Evolutionary conservation across 345 rosid species (phyloP), one percentile per base, ranked within the genome.

Genomic region (Lenwebbia sp.): DNA sequence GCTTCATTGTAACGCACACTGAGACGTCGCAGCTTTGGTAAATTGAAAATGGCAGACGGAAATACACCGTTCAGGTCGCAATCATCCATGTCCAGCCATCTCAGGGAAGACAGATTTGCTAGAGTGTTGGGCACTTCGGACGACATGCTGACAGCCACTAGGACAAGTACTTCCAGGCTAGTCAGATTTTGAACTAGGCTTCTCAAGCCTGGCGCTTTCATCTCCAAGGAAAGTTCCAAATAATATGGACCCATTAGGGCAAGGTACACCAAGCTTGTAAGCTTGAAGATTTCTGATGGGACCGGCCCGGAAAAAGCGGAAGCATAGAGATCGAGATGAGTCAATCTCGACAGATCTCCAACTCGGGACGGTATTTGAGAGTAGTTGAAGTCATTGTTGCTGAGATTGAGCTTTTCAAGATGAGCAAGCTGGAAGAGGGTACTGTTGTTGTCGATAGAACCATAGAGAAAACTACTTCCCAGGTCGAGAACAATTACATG

Each of bases 271-370:
- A 86, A 74, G 22, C 84, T 86, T 30, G 85, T 76, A 33, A 91
- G 55, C 15, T 30, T 83, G 19, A 87, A 83, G 37, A 89, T 84
- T 53, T 88, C 78, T 37, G 11, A 22, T 26, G 90, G 89, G 49
- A 90, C 47, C 28, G 2, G 75, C 13, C 91, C 89, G 23, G 88
- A 54, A n/a, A n/a, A n/a, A n/a, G n/a, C n/a, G n/a, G n/a, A n/a
- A 17, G 0, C 1, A 13, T 88, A 85, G 76, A 91, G 89, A 23
- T 83, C 85, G 5, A 91, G 86, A n/a, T 88, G 60, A 2, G 83
- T 85, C 54, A 89, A 74, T 5, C 19, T 82, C 3, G 83, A 10
- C 2, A 89, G 86, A 21, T 1, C 17, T 53, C 88, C 86, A 54
- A 91, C 86, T 33, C 47, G 26, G 13, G 85, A 54, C 1, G 91